phyloP scores from a whole-genome alignment of 2,329 filamentous ascomycete species.

The Penicillium sclerotigenum region DNA sequence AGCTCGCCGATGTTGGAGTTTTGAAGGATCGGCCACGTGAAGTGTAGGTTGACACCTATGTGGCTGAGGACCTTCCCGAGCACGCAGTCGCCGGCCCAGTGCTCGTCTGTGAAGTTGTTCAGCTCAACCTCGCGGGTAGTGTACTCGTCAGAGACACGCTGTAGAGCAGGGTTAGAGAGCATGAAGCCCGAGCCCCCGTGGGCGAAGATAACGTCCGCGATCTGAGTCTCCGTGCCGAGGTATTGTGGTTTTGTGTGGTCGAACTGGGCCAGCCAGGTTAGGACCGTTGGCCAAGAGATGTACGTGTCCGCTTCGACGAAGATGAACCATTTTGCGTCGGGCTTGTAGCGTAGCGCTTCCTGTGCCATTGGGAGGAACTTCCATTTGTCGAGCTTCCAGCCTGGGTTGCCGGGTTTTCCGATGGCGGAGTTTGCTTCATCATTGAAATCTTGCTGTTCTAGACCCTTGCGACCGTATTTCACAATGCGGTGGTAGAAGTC shows the following conservation, averaged over 20 bases:
- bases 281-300: slow-evolving; percentile 52
- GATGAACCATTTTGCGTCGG: slow-evolving; percentile 56
- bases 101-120: slow-evolving; percentile 45
- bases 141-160: slow-evolving; percentile 44
- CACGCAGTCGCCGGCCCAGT: slow-evolving; percentile 53
- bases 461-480: slow-evolving; percentile 42
- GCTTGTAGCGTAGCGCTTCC: slow-evolving; percentile 44
- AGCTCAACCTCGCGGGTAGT: slow-evolving; percentile 41
- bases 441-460: slow-evolving; percentile 37
- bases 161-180: slow-evolving; percentile 51
- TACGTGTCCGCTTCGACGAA: slow-evolving; percentile 61
- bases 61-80: slow-evolving; percentile 49
- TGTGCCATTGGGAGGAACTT: slow-evolving; percentile 57
- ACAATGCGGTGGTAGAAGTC: slow-evolving; percentile 51
- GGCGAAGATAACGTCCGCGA: slow-evolving; percentile 50
- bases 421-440: slow-evolving; percentile 40
- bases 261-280: slow-evolving; percentile 53
- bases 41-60: slow-evolving; percentile 45
- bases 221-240: slow-evolving; percentile 54
- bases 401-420: slow-evolving; percentile 47
- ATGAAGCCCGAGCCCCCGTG: slow-evolving; percentile 55
- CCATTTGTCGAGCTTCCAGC: slow-evolving; percentile 57
- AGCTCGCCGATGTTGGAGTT: slow-evolving; percentile 45
- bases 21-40: slow-evolving; percentile 49
- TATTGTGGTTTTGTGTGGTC: slow-evolving; percentile 51